These are phyloP conservation scores for Talaromyces piceae DNA, from an alignment of 2,329 filamentous ascomycete species.

Conservation along the genomic window DNA sequence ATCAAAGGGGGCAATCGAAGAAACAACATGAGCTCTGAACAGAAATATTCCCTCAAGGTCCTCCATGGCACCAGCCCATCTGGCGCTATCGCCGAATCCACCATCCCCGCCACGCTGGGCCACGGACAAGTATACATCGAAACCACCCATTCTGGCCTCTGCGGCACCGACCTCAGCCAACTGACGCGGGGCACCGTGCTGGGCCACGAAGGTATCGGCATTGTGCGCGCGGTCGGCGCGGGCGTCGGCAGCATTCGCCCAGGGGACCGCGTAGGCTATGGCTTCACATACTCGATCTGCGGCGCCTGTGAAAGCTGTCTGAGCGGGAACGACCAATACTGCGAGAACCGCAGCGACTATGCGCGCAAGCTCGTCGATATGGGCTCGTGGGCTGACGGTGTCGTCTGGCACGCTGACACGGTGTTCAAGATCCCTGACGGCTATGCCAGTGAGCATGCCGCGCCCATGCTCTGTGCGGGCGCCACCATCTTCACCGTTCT, in stretches of 20 bases:
- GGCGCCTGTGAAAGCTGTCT: conserved; percentile 30
- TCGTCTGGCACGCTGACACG: conserved; percentile 28
- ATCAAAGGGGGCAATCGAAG: too few species aligned
- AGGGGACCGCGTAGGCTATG: conserved; percentile 32
- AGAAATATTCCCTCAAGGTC: neutral
- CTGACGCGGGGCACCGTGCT: conserved; percentile 25
- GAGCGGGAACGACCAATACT: conserved; percentile 14
- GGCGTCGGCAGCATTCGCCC: conserved; percentile 41
- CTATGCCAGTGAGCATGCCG: conserved; percentile 22
- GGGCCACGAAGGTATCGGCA: conserved; percentile 50
- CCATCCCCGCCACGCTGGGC: neutral
- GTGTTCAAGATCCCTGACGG: conserved; percentile 31
- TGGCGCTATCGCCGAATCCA: conserved; percentile 5
- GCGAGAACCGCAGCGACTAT: conserved; percentile 18
- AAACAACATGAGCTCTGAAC: neutral
- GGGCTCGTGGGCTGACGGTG: conserved; percentile 25
- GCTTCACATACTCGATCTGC: conserved; percentile 27
- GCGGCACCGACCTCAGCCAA: conserved; percentile 19
- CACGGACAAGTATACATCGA: conserved; percentile 3
- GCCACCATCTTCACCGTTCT: conserved; percentile 48
- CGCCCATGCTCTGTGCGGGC: conserved; percentile 32
- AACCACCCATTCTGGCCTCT: conserved; percentile 16
- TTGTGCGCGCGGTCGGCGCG: conserved; percentile 43
- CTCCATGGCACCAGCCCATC: neutral
- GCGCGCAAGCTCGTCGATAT: conserved; percentile 24